Evolutionary conservation across 495 filamentous ascomycete genomes (phyloP), one percentile per base, ranked within the genome.

Genomic region (Podospora tetraspora): DNA sequence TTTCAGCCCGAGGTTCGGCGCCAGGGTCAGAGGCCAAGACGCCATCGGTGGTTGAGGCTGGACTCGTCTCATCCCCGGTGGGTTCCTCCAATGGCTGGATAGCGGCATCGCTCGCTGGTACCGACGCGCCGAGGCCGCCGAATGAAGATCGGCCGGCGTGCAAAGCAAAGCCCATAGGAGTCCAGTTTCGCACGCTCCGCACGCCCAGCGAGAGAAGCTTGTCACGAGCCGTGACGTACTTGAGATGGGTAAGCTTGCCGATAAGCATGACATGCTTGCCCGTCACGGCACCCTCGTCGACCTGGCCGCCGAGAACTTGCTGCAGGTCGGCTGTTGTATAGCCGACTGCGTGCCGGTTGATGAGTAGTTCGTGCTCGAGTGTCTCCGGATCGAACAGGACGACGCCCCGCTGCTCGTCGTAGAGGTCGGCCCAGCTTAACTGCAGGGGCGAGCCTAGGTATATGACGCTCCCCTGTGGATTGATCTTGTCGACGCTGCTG

Each of bases 231-330:
- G 73, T 71, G 68, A 68, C 66, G 32, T 75, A 77, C 56, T 73
- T 72, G 34, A 52, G 62, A 30, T 56, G 69, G 52, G 70, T 70
- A 22, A 77, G 64, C 30, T 66, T 70, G 23, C 75, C 75, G 4
- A 70, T 60, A 11, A 77, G 63, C 75, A 77, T 77, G 62, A 73
- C 75, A 68, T 77, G 73, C 16, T 74, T 77, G 32, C 60, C 68
- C 21, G 58, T 62, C 30, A 75, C 63, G 3, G 37, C 58, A 13
- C 57, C 66, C 12, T 65, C 59, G 19, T 73, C 65, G 10, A 75
- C 25, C 25, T 59, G 22, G 25, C 64, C 72, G 24, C 21, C 59
- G 27, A 77, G 70, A 58, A 75, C 62, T 19, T 74, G 67, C 27
- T 68, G 57, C 25, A 62, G 61, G 4, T 71, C 64, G 22, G 63